phyloP scores from a whole-genome alignment of 345 rosid species.

The Eucalyptus polyanthemos region DNA sequence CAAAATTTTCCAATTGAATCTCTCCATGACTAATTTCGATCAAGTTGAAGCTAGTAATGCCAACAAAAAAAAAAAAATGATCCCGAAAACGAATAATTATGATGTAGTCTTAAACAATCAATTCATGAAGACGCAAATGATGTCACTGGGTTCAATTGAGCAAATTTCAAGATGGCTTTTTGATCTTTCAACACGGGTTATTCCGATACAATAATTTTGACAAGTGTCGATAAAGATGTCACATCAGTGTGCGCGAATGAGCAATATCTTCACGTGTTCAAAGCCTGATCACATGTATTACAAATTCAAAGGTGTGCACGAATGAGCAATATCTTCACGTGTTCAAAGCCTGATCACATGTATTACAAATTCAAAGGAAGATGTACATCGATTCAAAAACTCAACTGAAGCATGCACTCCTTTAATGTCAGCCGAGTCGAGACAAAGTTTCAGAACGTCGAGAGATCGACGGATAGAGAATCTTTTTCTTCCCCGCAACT shows the following conservation, averaged over 20 bases:
- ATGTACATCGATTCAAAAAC: too few relatives aligned
- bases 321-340: not conserved
- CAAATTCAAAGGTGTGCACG: not conserved
- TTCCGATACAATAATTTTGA: too few relatives aligned
- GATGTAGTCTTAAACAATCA: too few relatives aligned
- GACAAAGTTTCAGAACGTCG: too few relatives aligned
- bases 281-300: not conserved
- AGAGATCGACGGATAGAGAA: not conserved
- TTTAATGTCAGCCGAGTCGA: not conserved
- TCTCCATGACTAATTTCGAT: not conserved
- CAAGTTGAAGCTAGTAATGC: not conserved
- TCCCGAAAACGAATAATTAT: accelerated
- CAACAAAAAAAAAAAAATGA: not conserved
- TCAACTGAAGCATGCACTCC: too few relatives aligned
- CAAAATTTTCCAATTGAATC: not conserved
- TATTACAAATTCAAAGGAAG: not conserved
- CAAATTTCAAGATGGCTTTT: too few relatives aligned
- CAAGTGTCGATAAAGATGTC: not conserved
- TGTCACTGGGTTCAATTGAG: accelerated
- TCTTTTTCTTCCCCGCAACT: not conserved
- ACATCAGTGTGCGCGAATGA: not conserved
- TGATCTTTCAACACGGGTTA: not conserved
- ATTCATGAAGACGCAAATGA: too few relatives aligned
- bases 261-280: not conserved
- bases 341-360: not conserved